A percentile compares a stretch with the other conserved stretches of the same genome.
Evolutionary conservation across 495 filamentous ascomycete species (phyloP).

Genomic region (Zalerion maritima): DNA sequence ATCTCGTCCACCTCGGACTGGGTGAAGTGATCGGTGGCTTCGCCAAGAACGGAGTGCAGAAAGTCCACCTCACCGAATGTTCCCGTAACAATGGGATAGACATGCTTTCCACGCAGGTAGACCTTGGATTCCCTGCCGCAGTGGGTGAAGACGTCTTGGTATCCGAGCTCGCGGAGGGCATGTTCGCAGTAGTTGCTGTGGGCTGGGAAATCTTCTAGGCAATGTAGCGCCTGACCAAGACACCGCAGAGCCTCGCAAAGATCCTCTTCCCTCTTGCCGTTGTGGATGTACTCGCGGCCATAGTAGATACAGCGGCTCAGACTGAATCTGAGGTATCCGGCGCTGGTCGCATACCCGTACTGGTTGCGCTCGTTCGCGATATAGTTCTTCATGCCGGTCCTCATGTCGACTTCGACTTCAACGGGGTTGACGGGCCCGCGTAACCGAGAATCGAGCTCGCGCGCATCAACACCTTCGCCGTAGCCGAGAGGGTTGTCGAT

Average conservation of each 20-base stretch:
- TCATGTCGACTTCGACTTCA: conserved; percentile 69
- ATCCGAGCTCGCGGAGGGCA: conserved; percentile 70
- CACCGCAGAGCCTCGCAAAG: conserved; percentile 76
- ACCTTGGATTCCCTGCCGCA: conserved; percentile 62
- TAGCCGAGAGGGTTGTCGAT: conserved; percentile 88
- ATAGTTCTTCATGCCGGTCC: conserved; percentile 97
- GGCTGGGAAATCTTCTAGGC: conserved; percentile 87
- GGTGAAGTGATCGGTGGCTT: conserved; percentile 90
- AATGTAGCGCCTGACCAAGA: conserved; percentile 84
- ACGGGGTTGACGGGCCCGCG: conserved; percentile 55
- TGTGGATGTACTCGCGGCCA: conserved; percentile 66
- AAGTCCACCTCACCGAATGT: conserved; percentile 90
- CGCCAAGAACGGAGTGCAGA: conserved; percentile 89
- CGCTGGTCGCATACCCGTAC: conserved; percentile 64
- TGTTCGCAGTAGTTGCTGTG: conserved; percentile 94
- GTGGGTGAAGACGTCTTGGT: conserved; percentile 71
- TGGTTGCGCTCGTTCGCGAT: conserved; percentile 78
- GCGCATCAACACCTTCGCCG: conserved; percentile 75
- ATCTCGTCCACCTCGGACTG: conserved; percentile 90
- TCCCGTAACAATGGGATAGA: conserved; percentile 72
- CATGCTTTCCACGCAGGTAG: conserved; percentile 52
- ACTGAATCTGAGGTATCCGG: conserved; percentile 80
- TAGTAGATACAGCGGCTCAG: conserved; percentile 77
- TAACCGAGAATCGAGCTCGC: conserved; percentile 69
- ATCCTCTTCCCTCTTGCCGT: conserved; percentile 63